A percentile compares a stretch with the other conserved stretches of the same genome.
Evolutionary conservation across 371 early-diverging fungal species (phyloP).

Genomic region (Mucor ambiguus): DNA sequence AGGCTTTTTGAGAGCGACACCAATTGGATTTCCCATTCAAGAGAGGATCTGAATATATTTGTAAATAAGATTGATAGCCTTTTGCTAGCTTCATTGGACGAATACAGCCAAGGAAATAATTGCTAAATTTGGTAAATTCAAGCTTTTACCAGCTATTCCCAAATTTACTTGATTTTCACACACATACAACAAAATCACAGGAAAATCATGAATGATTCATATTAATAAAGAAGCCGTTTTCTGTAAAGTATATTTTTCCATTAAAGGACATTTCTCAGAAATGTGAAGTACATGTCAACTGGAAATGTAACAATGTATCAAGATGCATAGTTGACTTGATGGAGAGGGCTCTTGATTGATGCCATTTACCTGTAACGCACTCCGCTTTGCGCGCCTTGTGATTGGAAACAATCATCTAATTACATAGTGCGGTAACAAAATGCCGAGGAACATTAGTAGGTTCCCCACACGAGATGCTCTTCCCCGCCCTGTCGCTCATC

Average conservation of each 20-base stretch:
- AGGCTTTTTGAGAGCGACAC: background rate
- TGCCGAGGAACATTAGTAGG: background rate
- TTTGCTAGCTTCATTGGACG: background rate
- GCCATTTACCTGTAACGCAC: background rate
- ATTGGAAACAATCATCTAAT: background rate
- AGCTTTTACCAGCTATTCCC: slow-evolving; percentile 2
- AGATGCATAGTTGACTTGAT: background rate
- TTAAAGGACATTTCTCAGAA: background rate
- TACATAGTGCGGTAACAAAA: background rate
- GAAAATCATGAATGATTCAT: slow-evolving; percentile 1
- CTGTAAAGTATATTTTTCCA: background rate
- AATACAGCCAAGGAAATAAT: background rate
- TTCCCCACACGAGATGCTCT: background rate
- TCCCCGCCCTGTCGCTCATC: background rate
- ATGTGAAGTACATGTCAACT: background rate
- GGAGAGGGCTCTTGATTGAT: background rate
- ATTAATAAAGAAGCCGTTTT: background rate
- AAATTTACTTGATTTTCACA: slow-evolving; percentile 1
- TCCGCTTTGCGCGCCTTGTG: background rate
- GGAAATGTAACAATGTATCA: background rate
- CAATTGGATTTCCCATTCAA: background rate
- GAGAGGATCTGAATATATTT: background rate
- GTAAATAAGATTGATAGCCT: background rate
- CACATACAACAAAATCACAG: background rate
- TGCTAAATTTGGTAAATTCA: background rate